Evolutionary conservation across 2,329 filamentous ascomycete species (phyloP).

Genomic region (Colletotrichum higginsianum): DNA sequence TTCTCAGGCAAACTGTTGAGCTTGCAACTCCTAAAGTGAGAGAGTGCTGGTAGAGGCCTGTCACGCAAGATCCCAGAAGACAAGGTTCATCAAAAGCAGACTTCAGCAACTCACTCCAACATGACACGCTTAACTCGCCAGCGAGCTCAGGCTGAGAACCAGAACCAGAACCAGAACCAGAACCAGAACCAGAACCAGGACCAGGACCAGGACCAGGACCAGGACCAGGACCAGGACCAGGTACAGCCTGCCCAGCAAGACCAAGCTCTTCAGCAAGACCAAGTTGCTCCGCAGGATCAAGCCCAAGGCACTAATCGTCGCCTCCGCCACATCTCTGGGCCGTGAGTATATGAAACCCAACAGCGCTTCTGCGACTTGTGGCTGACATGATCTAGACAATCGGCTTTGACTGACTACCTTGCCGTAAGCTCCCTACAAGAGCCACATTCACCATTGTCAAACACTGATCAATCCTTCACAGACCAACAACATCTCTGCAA

Average conservation of each 20-base stretch:
- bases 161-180: background rate
- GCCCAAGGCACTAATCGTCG: conserved; percentile 8
- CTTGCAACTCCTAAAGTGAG: background rate
- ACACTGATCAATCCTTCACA: conserved; percentile 47
- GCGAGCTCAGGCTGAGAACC: conserved; percentile 19
- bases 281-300: conserved; percentile 24
- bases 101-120: background rate
- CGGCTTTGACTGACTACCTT: conserved; percentile 68
- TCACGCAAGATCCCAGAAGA: background rate
- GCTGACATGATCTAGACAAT: conserved; percentile 56
- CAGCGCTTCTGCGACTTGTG: background rate
- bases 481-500: conserved; percentile 80
- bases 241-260: conserved; percentile 22
- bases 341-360: conserved; percentile 19
- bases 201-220: background rate
- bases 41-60: background rate
- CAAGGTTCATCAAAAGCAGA: background rate
- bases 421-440: conserved; percentile 54
- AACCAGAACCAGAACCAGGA: background rate
- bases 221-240: background rate
- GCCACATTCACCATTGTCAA: background rate
- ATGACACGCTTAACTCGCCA: conserved; percentile 18
- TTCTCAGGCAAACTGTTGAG: background rate
- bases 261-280: conserved; percentile 11
- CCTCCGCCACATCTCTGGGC: conserved; percentile 35